Percentiles rank a stretch among this genome's conserved stretches.
phyloP scores from a whole-genome alignment of 352 stramenopile genomes.

The Phytophthora quininea region DNA sequence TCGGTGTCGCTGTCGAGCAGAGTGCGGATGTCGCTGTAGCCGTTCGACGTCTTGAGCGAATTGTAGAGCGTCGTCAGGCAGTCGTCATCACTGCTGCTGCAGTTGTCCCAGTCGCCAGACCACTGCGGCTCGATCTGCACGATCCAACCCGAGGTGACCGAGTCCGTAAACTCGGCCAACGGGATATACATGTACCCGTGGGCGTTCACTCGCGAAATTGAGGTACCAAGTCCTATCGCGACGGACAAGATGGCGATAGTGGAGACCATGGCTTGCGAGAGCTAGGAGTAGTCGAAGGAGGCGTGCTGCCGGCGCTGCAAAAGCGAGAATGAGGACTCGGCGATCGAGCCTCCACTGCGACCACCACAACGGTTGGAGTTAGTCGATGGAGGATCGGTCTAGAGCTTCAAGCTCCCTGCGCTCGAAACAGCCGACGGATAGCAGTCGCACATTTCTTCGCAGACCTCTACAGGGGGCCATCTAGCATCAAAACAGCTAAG shows the following conservation, averaged over 20 bases:
- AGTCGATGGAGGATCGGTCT: conserved; percentile 20
- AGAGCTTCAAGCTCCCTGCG: conserved; percentile 13
- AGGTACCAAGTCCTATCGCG: conserved; percentile 6
- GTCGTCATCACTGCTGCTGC: conserved; percentile 26
- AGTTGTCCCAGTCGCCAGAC: conserved; percentile 29
- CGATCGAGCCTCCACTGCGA: conserved; percentile 11
- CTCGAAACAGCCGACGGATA: conserved; percentile 25
- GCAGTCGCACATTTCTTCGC: conserved; percentile 3
- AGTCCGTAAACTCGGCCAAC: conserved; percentile 31
- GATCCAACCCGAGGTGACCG: conserved; percentile 32
- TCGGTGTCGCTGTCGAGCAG: conserved; percentile 28
- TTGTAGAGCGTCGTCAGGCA: conserved; percentile 25
- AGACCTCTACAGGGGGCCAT: conserved; percentile 12
- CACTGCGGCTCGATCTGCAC: conserved; percentile 37
- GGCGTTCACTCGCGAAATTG: conserved; percentile 11
- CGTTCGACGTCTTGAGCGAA: conserved; percentile 16
- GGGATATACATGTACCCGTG: conserved; percentile 49
- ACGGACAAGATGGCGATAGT: conserved; percentile 21
- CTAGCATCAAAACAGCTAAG: neutral
- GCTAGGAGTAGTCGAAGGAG: neutral
- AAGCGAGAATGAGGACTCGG: conserved; percentile 20
- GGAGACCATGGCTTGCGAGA: conserved; percentile 23
- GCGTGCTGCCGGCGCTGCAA: conserved; percentile 8
- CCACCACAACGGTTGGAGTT: conserved; percentile 15
- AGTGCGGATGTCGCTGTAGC: conserved; percentile 32